Evolutionary conservation across 73 alveolate genomes (phyloP).

Genomic region (Paramecium sexaurelia): DNA sequence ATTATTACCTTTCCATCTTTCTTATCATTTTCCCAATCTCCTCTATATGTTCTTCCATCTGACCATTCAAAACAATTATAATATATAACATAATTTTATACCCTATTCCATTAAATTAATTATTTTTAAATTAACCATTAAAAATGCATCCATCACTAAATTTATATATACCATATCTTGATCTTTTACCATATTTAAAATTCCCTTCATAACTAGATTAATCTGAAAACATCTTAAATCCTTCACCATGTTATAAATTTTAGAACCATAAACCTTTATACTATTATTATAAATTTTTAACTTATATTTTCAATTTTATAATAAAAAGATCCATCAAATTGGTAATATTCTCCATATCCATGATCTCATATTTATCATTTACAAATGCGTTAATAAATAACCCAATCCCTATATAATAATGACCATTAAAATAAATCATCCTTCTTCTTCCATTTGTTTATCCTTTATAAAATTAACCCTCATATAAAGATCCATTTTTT

Average conservation of each 20-base stretch:
- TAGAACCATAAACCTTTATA: slow-evolving; percentile 64
- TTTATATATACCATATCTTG: slow-evolving; percentile 78
- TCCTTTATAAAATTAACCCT: slow-evolving; percentile 64
- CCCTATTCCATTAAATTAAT: slow-evolving; percentile 80
- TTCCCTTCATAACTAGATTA: not conserved
- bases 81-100: not conserved
- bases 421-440: not conserved
- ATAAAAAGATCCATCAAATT: not conserved
- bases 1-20: slow-evolving; percentile 80
- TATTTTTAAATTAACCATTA: slow-evolving; percentile 69
- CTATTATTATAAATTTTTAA: too few species aligned
- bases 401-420: slow-evolving; percentile 46
- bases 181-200: slow-evolving; percentile 67
- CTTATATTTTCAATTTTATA: too few species aligned
- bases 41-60: slow-evolving; percentile 84
- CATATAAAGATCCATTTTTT: slow-evolving; percentile 50
- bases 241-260: not conserved
- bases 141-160: slow-evolving; percentile 70
- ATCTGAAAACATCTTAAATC: not conserved
- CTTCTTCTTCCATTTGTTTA: not conserved
- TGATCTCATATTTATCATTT: slow-evolving; percentile 7
- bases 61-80: slow-evolving; percentile 37
- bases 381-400: slow-evolving; percentile 10
- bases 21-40: slow-evolving; percentile 78
- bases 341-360: slow-evolving; percentile 68